Conservation (phyloP, 805 yeast genomes). For the Candida succiphila region DNA sequence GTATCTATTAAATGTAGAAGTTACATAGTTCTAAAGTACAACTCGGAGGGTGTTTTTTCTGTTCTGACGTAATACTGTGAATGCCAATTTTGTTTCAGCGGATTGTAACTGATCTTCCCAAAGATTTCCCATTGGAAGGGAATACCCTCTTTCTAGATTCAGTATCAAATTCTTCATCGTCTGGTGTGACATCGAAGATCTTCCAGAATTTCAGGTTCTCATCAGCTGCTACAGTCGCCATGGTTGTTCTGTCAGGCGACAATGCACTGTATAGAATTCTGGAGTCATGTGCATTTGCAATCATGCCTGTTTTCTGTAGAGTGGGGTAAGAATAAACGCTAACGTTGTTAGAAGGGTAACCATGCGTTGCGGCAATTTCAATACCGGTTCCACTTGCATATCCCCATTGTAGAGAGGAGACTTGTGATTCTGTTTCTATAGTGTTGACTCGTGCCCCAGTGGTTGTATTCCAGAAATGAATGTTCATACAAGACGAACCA, state of each 20-base stretch:
- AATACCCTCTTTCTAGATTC: neutral
- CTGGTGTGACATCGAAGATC: conserved; percentile 47
- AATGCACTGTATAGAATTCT: conserved; percentile 75
- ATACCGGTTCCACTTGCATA: conserved; percentile 57
- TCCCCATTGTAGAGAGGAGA: conserved; percentile 92
- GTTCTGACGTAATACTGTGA: too few species aligned
- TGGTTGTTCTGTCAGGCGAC: conserved; percentile 82
- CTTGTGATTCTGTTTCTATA: conserved; percentile 88
- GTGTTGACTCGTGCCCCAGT: conserved; percentile 82
- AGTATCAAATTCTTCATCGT: conserved; percentile 4
- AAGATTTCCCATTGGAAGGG: too few species aligned
- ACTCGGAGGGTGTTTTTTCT: too few species aligned
- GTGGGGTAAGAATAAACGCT: conserved; percentile 81
- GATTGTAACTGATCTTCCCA: too few species aligned
- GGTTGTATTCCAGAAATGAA: conserved; percentile 92
- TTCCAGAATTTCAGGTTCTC: conserved; percentile 95
- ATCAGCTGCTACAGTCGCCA: conserved; percentile 94
- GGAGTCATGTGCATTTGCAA: conserved; percentile 79
- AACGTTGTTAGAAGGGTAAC: conserved; percentile 80
- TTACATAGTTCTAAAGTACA: too few species aligned
- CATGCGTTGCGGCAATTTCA: conserved; percentile 91
- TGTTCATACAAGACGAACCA: conserved; percentile 80
- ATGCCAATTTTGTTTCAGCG: too few species aligned
- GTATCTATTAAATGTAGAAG: too few species aligned
- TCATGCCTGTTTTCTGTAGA: conserved; percentile 79